phyloP scores from a whole-genome alignment of 352 stramenopile species.

The Globisporangium parvum region DNA sequence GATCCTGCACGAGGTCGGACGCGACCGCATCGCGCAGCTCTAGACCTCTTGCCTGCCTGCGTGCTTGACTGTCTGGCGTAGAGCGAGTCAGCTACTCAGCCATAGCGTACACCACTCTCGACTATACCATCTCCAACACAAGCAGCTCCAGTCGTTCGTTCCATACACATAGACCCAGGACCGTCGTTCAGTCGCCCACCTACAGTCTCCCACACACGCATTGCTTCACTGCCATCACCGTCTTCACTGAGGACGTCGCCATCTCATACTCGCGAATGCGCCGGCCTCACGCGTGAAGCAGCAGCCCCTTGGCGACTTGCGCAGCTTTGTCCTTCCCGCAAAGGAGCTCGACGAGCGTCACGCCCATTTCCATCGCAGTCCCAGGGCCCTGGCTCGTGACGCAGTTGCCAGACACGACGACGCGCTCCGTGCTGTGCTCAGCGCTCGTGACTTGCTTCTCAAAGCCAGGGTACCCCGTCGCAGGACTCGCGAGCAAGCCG shows the following conservation, averaged over 20 bases:
- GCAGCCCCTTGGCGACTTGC: slow-evolving; percentile 50
- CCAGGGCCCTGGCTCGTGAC: slow-evolving; percentile 73
- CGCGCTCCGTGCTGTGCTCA: slow-evolving; percentile 32
- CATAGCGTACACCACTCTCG: no score
- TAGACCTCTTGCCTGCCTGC: background rate
- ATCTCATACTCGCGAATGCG: background rate
- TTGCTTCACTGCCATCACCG: background rate
- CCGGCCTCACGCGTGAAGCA: slow-evolving; percentile 18
- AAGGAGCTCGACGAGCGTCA: slow-evolving; percentile 79
- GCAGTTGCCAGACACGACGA: slow-evolving; percentile 71
- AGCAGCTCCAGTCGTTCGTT: no score
- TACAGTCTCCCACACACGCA: background rate
- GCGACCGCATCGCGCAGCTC: slow-evolving; percentile 12
- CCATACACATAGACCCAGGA: no score
- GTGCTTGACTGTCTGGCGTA: no score
- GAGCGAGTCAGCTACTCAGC: no score
- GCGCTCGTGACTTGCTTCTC: slow-evolving; percentile 51
- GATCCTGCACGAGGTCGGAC: slow-evolving; percentile 2
- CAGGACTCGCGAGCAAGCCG: slow-evolving; percentile 39
- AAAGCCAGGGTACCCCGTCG: slow-evolving; percentile 68
- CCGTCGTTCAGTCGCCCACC: no score
- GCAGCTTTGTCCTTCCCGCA: slow-evolving; percentile 52
- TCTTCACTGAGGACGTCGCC: background rate
- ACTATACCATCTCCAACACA: no score
- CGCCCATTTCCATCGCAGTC: slow-evolving; percentile 76